A percentile compares a stretch with the other conserved stretches of the same genome.
These are phyloP conservation scores for Golubevia pallescens DNA, from an alignment of 1,284 basidiomycete genomes.

Conservation along the genomic window DNA sequence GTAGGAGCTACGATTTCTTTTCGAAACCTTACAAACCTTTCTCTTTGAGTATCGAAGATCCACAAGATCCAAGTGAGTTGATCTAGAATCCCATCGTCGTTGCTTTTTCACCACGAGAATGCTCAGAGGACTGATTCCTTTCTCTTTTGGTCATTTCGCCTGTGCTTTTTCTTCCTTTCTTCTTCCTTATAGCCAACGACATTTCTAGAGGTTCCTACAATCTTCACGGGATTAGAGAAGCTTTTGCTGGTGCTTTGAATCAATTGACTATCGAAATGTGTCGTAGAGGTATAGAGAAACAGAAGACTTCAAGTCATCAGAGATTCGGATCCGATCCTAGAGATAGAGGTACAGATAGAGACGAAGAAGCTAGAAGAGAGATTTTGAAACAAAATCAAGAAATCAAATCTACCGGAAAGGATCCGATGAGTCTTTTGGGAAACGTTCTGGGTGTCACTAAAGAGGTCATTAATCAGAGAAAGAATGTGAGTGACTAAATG, in stretches of 20 bases:
- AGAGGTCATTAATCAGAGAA: conserved; percentile 70
- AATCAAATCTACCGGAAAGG: conserved; percentile 37
- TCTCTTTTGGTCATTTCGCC: neutral
- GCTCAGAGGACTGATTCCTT: too few relatives aligned
- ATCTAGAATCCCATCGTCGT: too few relatives aligned
- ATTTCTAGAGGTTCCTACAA: conserved; percentile 87
- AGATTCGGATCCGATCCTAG: conserved; percentile 31
- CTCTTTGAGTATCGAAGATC: conserved; percentile 88
- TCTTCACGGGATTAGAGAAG: conserved; percentile 80
- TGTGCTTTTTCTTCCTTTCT: conserved; percentile 8
- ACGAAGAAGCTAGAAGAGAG: conserved; percentile 33
- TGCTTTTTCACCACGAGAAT: too few relatives aligned
- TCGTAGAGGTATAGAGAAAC: conserved; percentile 38
- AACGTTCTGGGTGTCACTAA: conserved; percentile 81
- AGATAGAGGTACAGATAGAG: conserved; percentile 15
- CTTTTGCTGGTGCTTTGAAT: conserved; percentile 83
- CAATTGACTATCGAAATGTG: conserved; percentile 72
- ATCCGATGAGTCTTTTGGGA: conserved; percentile 76
- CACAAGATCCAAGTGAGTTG: conserved; percentile 84
- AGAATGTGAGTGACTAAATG: conserved; percentile 17
- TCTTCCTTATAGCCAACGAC: conserved; percentile 76
- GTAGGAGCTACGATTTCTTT: conserved; percentile 32
- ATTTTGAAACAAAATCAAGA: conserved; percentile 19
- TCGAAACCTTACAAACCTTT: conserved; percentile 67
- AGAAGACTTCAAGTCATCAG: neutral